phyloP scores from a whole-genome alignment of 140 eudicot species.

The Stevia rebaudiana region DNA sequence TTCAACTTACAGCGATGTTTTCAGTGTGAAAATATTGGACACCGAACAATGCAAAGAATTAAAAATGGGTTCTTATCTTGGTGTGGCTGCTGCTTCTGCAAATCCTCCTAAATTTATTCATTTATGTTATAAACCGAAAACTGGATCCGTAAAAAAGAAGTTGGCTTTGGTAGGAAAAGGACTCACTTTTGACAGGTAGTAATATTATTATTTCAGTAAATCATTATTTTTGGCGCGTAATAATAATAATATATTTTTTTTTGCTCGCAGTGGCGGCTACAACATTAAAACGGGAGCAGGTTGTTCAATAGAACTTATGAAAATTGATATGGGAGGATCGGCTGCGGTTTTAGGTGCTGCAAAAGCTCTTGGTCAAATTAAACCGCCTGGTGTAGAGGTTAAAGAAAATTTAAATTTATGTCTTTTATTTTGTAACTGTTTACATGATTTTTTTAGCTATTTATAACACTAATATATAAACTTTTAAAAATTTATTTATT shows the following conservation, averaged over 20 bases:
- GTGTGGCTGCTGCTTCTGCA: conserved; percentile 90
- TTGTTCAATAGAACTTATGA: conserved; percentile 66
- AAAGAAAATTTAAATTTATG: neutral
- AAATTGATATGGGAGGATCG: conserved; percentile 93
- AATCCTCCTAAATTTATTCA: conserved; percentile 91
- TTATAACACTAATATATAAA: neutral
- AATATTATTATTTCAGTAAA: neutral
- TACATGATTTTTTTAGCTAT: conserved; percentile 11
- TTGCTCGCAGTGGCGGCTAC: conserved; percentile 80
- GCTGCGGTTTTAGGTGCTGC: conserved; percentile 97
- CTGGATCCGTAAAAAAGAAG: conserved; percentile 68
- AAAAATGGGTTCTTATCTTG: conserved; percentile 93
- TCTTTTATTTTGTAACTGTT: neutral
- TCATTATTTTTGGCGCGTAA: neutral
- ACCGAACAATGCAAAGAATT: conserved; percentile 78
- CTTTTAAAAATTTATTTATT: neutral
- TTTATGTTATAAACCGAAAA: conserved; percentile 74
- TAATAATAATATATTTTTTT: neutral
- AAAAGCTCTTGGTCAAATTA: conserved; percentile 92
- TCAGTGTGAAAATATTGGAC: conserved; percentile 62
- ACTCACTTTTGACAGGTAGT: conserved; percentile 88
- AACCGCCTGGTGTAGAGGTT: conserved; percentile 91
- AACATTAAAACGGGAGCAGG: conserved; percentile 93
- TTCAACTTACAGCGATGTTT: conserved; percentile 60
- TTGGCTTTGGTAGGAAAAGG: conserved; percentile 94